phyloP scores from a whole-genome alignment of 257 asterid genomes.

The Forsythia viridissima region DNA sequence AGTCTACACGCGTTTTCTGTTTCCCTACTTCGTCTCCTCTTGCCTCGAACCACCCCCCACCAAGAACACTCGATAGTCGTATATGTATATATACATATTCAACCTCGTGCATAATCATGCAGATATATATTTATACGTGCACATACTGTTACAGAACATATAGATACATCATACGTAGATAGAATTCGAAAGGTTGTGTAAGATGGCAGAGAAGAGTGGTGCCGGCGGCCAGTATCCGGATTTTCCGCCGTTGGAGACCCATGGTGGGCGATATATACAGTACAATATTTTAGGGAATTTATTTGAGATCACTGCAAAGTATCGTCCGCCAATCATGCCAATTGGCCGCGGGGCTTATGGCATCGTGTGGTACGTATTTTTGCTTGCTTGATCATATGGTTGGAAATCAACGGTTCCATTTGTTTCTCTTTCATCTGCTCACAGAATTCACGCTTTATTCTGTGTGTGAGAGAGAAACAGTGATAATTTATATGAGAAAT shows the following conservation, averaged over 20 bases:
- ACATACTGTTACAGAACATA: background rate
- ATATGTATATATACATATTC: background rate
- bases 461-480: too few relatives aligned
- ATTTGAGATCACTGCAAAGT: slow-evolving; percentile 81
- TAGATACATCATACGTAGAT: background rate
- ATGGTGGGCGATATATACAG: slow-evolving; percentile 79
- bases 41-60: slow-evolving; percentile 22
- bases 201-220: slow-evolving; percentile 28
- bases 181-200: background rate
- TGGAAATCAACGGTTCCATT: background rate
- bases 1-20: slow-evolving; percentile 36
- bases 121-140: background rate
- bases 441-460: too few relatives aligned
- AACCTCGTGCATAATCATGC: background rate
- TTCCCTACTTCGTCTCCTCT: slow-evolving; percentile 7
- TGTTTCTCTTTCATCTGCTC: background rate
- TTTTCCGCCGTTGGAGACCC: slow-evolving; percentile 61
- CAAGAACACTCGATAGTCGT: background rate
- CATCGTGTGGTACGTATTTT: slow-evolving; percentile 67
- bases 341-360: slow-evolving; percentile 99
- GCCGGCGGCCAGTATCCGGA: slow-evolving; percentile 65
- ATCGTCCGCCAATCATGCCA: slow-evolving; percentile 87
- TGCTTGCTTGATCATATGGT: background rate
- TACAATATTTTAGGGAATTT: slow-evolving; percentile 67
- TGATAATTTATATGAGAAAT: background rate